A percentile compares a stretch with the other conserved stretches of the same genome.
Conservation (phyloP, 1,284 basidiomycete genomes). For the Trametes sp. region DNA sequence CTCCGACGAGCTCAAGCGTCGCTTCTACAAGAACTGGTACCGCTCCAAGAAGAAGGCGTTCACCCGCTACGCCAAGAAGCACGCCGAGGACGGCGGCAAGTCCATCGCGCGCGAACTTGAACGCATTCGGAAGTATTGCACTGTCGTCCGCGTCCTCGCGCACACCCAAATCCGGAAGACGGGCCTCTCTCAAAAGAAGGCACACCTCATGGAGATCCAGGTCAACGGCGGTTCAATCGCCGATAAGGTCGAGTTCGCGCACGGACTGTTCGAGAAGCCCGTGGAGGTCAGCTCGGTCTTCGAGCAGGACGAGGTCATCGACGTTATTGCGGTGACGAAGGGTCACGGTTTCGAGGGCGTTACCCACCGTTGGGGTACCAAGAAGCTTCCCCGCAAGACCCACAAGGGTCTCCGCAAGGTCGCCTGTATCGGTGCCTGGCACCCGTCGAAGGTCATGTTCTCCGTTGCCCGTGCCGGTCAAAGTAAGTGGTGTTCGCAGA, state of each 20-base stretch:
- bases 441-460: constrained; percentile 99
- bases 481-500: constrained; percentile 60
- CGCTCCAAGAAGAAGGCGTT: constrained; percentile 99
- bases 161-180: constrained; percentile 99
- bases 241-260: constrained; percentile 98
- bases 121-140: constrained; percentile 99
- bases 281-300: constrained; percentile 89
- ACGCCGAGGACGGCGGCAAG: constrained; percentile 95
- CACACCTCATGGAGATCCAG: constrained; percentile 99
- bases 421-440: constrained; percentile 99
- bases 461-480: constrained; percentile 99
- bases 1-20: constrained; percentile 93
- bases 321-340: constrained; percentile 98
- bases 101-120: constrained; percentile 96
- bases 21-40: constrained; percentile 99
- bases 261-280: constrained; percentile 97
- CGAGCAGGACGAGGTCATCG: constrained; percentile 97
- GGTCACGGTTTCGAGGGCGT: constrained; percentile 99
- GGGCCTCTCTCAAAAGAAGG: constrained; percentile 98
- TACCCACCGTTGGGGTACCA: constrained; percentile 99
- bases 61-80: constrained; percentile 99
- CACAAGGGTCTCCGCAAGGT: constrained; percentile 99
- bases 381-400: constrained; percentile 98
- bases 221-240: constrained; percentile 97
- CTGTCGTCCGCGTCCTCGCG: constrained; percentile 98